Evolutionary conservation across 306 rosid genomes (phyloP).

Genomic region (Morella rubra): DNA sequence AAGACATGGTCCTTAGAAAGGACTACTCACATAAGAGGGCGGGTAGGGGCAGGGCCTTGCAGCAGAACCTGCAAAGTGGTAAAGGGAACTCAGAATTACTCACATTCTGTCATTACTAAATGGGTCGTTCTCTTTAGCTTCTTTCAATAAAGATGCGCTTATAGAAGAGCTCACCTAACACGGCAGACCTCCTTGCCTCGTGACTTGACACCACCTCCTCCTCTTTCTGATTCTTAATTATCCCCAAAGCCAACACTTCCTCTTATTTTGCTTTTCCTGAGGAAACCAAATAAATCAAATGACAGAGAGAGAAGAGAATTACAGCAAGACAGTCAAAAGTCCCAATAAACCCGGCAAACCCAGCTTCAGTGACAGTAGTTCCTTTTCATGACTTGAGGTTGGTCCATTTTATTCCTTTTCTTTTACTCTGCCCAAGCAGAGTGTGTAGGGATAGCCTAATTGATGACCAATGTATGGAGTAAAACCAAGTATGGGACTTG

Average conservation of each 20-base stretch:
- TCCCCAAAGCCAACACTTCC: slow-evolving; percentile 37
- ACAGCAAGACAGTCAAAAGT: slow-evolving; percentile 65
- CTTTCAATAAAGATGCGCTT: slow-evolving; percentile 63
- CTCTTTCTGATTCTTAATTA: slow-evolving; percentile 31
- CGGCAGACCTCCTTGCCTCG: slow-evolving; percentile 39
- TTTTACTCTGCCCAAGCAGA: slow-evolving; percentile 65
- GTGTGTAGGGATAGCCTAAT: slow-evolving; percentile 42
- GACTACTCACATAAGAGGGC: background rate
- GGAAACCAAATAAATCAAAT: slow-evolving; percentile 30
- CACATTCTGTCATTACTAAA: slow-evolving; percentile 46
- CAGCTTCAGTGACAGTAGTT: slow-evolving; percentile 49
- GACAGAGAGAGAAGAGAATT: slow-evolving; percentile 27
- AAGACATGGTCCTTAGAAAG: background rate
- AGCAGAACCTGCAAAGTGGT: slow-evolving; percentile 44
- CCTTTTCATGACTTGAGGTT: slow-evolving; percentile 42
- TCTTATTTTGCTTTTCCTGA: slow-evolving; percentile 33
- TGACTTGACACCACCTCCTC: slow-evolving; percentile 61
- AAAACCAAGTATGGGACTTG: slow-evolving; percentile 46
- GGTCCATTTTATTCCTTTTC: slow-evolving; percentile 64
- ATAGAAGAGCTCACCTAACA: slow-evolving; percentile 39
- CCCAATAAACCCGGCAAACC: slow-evolving; percentile 40
- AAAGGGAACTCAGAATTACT: slow-evolving; percentile 33
- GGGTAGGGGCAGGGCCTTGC: slow-evolving; percentile 34
- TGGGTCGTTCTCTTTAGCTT: slow-evolving; percentile 53
- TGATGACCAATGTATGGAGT: slow-evolving; percentile 54